phyloP scores from a whole-genome alignment of 2,329 filamentous ascomycete species.

The Ilyonectria destructans region DNA sequence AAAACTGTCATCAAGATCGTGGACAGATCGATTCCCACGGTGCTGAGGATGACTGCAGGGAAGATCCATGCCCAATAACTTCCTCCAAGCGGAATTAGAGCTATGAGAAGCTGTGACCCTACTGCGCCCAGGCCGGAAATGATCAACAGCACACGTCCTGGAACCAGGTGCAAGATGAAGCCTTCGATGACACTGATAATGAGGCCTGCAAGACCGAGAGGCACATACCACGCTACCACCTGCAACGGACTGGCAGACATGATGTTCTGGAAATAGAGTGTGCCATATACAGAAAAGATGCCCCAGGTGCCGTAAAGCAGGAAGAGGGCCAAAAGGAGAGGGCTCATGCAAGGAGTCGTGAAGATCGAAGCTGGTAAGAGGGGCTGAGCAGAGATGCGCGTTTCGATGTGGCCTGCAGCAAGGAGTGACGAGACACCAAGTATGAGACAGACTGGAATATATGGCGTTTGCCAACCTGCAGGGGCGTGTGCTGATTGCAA shows the following conservation, averaged over 20 bases:
- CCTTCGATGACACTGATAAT: slow-evolving; percentile 16
- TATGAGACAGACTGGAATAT: slow-evolving; percentile 6
- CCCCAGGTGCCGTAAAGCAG: slow-evolving; percentile 24
- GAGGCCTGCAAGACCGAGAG: slow-evolving; percentile 17
- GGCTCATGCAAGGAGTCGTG: slow-evolving; percentile 19
- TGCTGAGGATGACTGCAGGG: slow-evolving; percentile 71
- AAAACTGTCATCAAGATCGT: slow-evolving; percentile 75
- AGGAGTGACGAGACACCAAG: slow-evolving; percentile 1
- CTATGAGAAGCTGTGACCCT: slow-evolving; percentile 9
- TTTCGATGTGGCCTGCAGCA: slow-evolving; percentile 11
- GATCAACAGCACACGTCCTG: slow-evolving; percentile 6
- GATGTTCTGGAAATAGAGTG: slow-evolving; percentile 17
- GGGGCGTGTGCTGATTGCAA: slow-evolving; percentile 19
- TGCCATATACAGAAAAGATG: slow-evolving; percentile 18
- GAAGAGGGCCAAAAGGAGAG: slow-evolving; percentile 14
- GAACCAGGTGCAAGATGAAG: slow-evolving; percentile 21
- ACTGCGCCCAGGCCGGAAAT: slow-evolving; percentile 9
- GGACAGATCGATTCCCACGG: slow-evolving; percentile 75
- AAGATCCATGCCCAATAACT: slow-evolving; percentile 77
- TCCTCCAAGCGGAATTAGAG: slow-evolving; percentile 41
- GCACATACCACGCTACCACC: slow-evolving; percentile 20
- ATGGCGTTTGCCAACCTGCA: slow-evolving; percentile 20
- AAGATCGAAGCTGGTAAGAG: slow-evolving; percentile 16
- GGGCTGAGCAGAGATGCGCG: slow-evolving; percentile 3
- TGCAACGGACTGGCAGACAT: neutral